Percentiles rank a stretch among this genome's conserved stretches.
Conservation (phyloP, 208 protist genomes). For the Trypanosoma congolense region DNA sequence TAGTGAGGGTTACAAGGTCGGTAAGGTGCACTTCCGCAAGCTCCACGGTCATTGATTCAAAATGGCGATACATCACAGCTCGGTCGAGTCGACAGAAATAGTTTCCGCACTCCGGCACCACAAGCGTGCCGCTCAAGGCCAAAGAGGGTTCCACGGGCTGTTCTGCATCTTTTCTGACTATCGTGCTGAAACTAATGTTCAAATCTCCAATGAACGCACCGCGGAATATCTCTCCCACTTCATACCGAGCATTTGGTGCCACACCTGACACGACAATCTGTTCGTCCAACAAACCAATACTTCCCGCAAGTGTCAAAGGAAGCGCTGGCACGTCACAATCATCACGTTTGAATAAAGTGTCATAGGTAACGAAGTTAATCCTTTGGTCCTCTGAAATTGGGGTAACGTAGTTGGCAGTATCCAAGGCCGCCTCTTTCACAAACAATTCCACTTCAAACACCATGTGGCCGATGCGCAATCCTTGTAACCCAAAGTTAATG, state of each 20-base stretch:
- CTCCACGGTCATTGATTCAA: constrained; percentile 15
- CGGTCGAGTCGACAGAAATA: constrained; percentile 16
- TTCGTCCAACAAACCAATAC: constrained; percentile 11
- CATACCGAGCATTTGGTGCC: constrained; percentile 12
- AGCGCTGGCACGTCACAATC: not conserved
- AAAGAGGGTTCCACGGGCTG: constrained; percentile 17
- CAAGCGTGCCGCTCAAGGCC: constrained; percentile 11
- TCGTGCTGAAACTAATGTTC: constrained; percentile 14
- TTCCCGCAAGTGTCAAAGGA: constrained; percentile 16
- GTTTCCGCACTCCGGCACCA: constrained; percentile 8
- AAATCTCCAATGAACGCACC: constrained; percentile 20
- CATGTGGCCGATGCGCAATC: constrained; percentile 44
- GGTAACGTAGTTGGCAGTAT: not conserved
- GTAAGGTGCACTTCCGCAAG: constrained; percentile 12
- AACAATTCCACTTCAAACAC: constrained; percentile 57
- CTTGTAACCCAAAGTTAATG: constrained; percentile 38
- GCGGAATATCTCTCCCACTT: not conserved
- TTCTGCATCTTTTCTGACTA: constrained; percentile 7
- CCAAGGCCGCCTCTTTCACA: constrained; percentile 6
- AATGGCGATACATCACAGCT: constrained; percentile 4
- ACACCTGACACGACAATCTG: constrained; percentile 10
- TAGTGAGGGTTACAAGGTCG: constrained; percentile 18
- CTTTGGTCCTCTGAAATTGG: not conserved
- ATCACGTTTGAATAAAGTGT: constrained; percentile 4
- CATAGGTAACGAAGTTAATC: constrained; percentile 24